These are phyloP conservation scores for Suhomyces maxii DNA, from an alignment of 1,139 yeast species.

Conservation along the genomic window DNA sequence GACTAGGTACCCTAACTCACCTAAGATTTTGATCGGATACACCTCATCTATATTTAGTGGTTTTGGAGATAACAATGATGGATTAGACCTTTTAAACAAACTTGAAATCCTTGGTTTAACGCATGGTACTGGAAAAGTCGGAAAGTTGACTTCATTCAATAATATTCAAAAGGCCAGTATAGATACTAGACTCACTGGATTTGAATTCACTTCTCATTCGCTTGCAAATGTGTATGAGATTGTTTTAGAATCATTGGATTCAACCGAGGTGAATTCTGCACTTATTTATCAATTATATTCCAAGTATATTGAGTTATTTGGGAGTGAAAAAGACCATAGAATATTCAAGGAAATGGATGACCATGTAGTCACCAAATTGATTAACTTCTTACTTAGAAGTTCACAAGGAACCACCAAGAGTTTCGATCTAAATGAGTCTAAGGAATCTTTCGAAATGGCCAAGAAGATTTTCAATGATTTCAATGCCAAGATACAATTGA, in stretches of 20 bases:
- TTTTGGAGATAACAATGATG: slow-evolving; percentile 8
- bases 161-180: slow-evolving; percentile 29
- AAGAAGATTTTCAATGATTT: slow-evolving; percentile 29
- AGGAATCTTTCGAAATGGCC: slow-evolving; percentile 29
- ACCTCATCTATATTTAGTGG: slow-evolving; percentile 31
- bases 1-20: slow-evolving; percentile 31
- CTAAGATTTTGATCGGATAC: slow-evolving; percentile 41
- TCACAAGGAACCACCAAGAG: slow-evolving; percentile 20
- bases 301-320: slow-evolving; percentile 18
- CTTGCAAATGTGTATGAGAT: slow-evolving; percentile 31
- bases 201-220: slow-evolving; percentile 23
- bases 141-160: slow-evolving; percentile 14
- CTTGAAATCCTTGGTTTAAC: slow-evolving; percentile 25
- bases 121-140: slow-evolving; percentile 21
- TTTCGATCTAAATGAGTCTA: slow-evolving; percentile 21
- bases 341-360: slow-evolving; percentile 20
- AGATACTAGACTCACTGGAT: slow-evolving; percentile 29
- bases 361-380: slow-evolving; percentile 28
- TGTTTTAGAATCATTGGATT: slow-evolving; percentile 19
- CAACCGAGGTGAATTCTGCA: slow-evolving; percentile 17
- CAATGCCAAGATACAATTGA: slow-evolving; percentile 16
- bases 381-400: slow-evolving; percentile 29
- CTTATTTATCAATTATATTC: slow-evolving; percentile 22
- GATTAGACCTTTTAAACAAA: slow-evolving; percentile 25
- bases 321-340: neutral